Evolutionary conservation across 768 basidiomycete genomes (phyloP), one percentile per base, ranked within the genome.

Genomic region (Lactarius sp.): DNA sequence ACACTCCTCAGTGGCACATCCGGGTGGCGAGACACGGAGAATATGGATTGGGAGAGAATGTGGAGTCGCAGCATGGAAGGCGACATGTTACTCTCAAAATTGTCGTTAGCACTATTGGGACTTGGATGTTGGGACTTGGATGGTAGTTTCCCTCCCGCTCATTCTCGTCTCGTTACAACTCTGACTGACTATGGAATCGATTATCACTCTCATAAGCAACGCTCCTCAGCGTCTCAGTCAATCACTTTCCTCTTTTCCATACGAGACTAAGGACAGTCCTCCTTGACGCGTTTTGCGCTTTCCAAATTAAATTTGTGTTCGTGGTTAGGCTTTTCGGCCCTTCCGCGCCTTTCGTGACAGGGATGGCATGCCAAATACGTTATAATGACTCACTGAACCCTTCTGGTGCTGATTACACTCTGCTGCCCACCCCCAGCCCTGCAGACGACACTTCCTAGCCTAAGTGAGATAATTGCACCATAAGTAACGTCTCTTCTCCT

Each of bases 271-370:
- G 76, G 85, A 85, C 36, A 54, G 80, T 74, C 14, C 50, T 49
- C 49, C 59, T 36, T 20, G 7, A 14, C 22, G 22, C 44, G 5
- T 27, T 10, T 42, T 61, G n/a, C 62, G 6, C 57, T 27, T 27
- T 44, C 20, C n/a, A 39, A 66, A 52, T 8, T 39, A 8, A 53
- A 2, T 50, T 62, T 14, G 36, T 27, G 55, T n/a, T 52, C 18
- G 18, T 69, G 89, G 84, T 73, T 90, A 57, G 88, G 89, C 4
- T 92, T 20, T 72, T 87, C 20, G 86, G 85, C 0, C 78, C 89
- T 0, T 86, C 89, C 2, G 92, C 91, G 2, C 89, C 90, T 0
- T 92, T 92, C 71, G 75, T 90, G 6, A 92, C 88, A 1, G 91
- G 90, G 13, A 76, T 86, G 20, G n/a, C n/a, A n/a, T n/a, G n/a